phyloP scores from a whole-genome alignment of 148 eudicot genomes.

The Rhododendron simsii region DNA sequence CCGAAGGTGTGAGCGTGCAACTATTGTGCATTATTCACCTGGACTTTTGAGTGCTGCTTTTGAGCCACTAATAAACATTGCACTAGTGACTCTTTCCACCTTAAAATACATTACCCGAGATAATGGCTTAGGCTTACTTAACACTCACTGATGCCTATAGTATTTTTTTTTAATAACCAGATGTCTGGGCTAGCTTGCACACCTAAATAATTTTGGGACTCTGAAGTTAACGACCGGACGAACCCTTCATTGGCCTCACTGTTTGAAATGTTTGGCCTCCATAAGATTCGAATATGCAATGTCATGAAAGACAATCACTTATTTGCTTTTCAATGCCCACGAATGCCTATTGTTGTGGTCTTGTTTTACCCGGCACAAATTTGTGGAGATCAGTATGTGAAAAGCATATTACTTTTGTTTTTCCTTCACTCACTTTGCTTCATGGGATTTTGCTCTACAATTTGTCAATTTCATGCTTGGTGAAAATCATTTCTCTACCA shows the following conservation, averaged over 20 bases:
- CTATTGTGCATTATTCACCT: background rate
- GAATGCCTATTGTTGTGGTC: background rate
- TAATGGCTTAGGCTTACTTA: background rate
- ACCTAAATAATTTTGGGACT: background rate
- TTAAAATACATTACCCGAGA: conserved; percentile 3
- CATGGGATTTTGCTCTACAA: background rate
- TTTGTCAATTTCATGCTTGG: background rate
- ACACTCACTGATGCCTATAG: background rate
- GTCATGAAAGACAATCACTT: background rate
- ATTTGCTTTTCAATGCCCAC: background rate
- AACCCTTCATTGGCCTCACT: background rate
- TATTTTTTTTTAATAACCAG: no score
- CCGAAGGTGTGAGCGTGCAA: conserved; percentile 1
- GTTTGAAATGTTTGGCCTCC: background rate
- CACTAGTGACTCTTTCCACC: conserved; percentile 10
- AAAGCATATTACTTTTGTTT: background rate
- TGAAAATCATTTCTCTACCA: background rate
- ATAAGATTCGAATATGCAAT: no score
- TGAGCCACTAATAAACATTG: conserved; percentile 6
- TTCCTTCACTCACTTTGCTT: background rate
- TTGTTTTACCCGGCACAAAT: background rate
- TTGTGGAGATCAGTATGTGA: background rate
- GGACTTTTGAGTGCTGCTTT: background rate
- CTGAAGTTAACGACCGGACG: background rate
- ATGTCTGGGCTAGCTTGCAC: no score